Evolutionary conservation across 169 alveolate species (phyloP), one percentile per base, ranked within the genome.

Genomic region (Toxoplasma gondii): DNA sequence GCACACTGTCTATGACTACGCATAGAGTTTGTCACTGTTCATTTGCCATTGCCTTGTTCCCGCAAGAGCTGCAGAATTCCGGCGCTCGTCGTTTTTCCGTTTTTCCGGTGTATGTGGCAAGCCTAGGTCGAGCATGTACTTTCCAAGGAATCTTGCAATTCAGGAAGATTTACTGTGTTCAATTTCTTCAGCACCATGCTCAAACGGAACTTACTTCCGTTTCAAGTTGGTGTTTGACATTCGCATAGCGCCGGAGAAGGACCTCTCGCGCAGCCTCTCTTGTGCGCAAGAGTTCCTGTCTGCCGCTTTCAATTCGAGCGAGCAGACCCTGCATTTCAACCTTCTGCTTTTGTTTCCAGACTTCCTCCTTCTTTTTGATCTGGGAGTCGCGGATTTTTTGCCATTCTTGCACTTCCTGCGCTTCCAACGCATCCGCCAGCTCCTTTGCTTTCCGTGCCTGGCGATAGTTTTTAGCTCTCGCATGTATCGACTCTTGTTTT

Each of bases 281-380:
- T 12, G 87, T 78, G 41, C 87, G 87, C 22, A 38, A 34, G 41
- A 78, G 45, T 34, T 78, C 87, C 44, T 34, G 87, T 39, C 87
- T 27, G 16, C 87, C 87, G 45, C 87, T 78, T 39, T 78, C 87
- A 44, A 78, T 78, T 27, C 87, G 87, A 9, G 87, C 87, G 49
- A 78, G 87, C 29, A 78, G 87, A 9, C 87, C 87, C 45, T 78
- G 87, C 87, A 78, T 78, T 44, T 78, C 87, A 34, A 78, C 1
- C 9, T 24, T 78, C 34, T 78, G 87, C 29, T 78, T 78, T 22
- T 39, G 29, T 34, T 44, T 78, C 87, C 43, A 38, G 29, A 34
- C 87, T 34, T 78, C 87, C 45, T 78, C 87, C 34, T 78, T 78
- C 87, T 34, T 78, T 78, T 39, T 27, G 44, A 78, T 78, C 45